Evolutionary conservation across 2,329 filamentous ascomycete species (phyloP), one percentile per base, ranked within the genome.

Genomic region (Nothophoma quercina): DNA sequence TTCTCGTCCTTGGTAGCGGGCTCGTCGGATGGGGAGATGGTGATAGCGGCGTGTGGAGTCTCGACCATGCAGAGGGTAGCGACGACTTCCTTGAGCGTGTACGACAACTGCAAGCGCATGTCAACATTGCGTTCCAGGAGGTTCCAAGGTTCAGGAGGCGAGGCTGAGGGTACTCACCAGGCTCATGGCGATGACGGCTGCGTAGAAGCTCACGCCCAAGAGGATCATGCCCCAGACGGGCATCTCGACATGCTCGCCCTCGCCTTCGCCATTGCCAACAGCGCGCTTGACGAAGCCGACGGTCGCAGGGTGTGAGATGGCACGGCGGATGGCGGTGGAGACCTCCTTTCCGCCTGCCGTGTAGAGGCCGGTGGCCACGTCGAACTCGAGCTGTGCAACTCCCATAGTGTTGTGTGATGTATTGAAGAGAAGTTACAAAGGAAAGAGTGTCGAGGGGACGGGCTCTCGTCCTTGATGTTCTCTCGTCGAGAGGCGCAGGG

Each of bases 21-120:
- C 76, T 69, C 57, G 63, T 84, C 79, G 43, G 81, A 75, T 46
- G 84, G 74, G 21, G 75, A 72, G 59, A 79, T 67, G 58, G 78
- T 75, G 55, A 78, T 80, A 43, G 79, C 80, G 21, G 80, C 80
- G 59, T 80, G 76, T 29, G 83, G 79, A 38, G 82, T 82, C 71
- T 90, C 87, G 63, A 90, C 79, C 75, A 86, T 85, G 56, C 85
- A 80, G 33, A 90, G 80, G 5, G 84, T 84, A 1, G 83, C 79
- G 35, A 89, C 76, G 47, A 90, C 77, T 50, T 81, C 73, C 49
- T 81, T 81, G 59, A 86, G 82, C 35, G 83, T 85, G 74, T 89
- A 89, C 10, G 70, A 68, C 22, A 74, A 48, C 72, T 75, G 33
- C 3, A 32, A 25, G 12, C 19, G 13, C 15, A 26, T 4, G 50